Base-by-base conservation (phyloP, 352 stramenopile genomes). In the Globisporangium takayamanum region DNA sequence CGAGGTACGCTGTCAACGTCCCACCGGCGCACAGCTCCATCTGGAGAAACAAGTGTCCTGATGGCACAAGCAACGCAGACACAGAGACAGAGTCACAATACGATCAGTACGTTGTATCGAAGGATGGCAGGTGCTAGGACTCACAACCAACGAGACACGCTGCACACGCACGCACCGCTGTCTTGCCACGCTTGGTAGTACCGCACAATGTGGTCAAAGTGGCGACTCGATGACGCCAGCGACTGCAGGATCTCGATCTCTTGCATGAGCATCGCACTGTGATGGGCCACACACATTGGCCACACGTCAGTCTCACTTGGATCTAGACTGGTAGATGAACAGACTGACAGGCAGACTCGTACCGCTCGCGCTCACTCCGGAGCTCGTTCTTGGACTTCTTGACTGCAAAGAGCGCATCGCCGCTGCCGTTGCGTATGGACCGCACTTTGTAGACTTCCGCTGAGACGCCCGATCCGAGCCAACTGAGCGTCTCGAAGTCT, bases 151-250 rank as follows among this genome's bases (percentile, higher is more conserved):
- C 4, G 26, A 60, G 33, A 22, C 10, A 5, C 7, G 5, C 33
- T 39, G 15, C 11, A n/a, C 11, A 3, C 5, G 15, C 6, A n/a
- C 59, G 10, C 59, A 89, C 84, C 78, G 76, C 94, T 81, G 76
- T 98, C 78, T 64, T 96, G 88, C 89, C 92, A 98, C 1, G 95
- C 93, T 70, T 98, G 90, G 66, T 98, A 92, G 68, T 98, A 98
- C 18, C 91, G 75, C 3, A 98, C 88, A 66, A 98, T 89, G 57
- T 98, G 88, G 10, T 79, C 68, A 46, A 88, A 89, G 55, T 76
- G 72, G 2, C 59, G 42, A n/a, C 45, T 63, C 1, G 72, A 78
- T 1, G 64, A 39, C 14, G 64, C 45, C 6, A 92, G 47, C 1
- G 73, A 61, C 59, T 87, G 60, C 12, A 87, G 58, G 18, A 88